Base-by-base conservation (phyloP, 768 basidiomycete genomes). In the Russula emetica region DNA sequence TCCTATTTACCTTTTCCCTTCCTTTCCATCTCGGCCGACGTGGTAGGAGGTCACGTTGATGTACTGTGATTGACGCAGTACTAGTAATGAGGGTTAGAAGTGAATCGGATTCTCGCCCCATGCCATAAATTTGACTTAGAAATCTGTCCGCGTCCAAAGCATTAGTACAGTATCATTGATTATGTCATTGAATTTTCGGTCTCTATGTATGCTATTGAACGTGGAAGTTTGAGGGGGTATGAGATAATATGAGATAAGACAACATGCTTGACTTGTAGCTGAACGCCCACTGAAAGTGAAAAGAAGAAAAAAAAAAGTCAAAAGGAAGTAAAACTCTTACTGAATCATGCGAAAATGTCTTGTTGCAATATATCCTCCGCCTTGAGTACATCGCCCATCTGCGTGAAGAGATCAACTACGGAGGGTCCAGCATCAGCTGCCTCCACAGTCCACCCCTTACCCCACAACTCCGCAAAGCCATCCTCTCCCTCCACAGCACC, bases 301-400 rank as follows among this genome's bases (percentile, higher is more conserved):
- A 50, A 49, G 5, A 20, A 13, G 28, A 26, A 28, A 18, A n/a
- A 22, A 47, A 11, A 20, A 0, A 44, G 44, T 34, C 34, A 45
- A 24, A 26, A 28, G 28, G 2, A 26, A 26, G 5, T 14, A n/a
- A n/a, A 45, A n/a, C 5, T 16, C 49, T 42, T 14, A n/a, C 40
- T 49, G 20, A 30, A 14, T 61, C 49, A 60, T 51, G 47, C 55
- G 30, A 64, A 64, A 22, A 60, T 61, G 42, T 61, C 63, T 24
- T 55, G 55, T 4, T 61, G 63, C 32, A 64, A 30, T 45, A 61
- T 60, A 38, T 65, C 59, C 49, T 64, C 63, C 4, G 63, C 63
- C 53, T 18, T 61, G 49, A 65, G 55, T 3, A 24, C 47, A 26
- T 50, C 34, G 32, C 45, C 45, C 38, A 18, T 26, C 36, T 60